Percentiles rank a stretch among this genome's conserved stretches.
Evolutionary conservation across 2,329 filamentous ascomycete genomes (phyloP).

Genomic region (Sporothrix inflata): DNA sequence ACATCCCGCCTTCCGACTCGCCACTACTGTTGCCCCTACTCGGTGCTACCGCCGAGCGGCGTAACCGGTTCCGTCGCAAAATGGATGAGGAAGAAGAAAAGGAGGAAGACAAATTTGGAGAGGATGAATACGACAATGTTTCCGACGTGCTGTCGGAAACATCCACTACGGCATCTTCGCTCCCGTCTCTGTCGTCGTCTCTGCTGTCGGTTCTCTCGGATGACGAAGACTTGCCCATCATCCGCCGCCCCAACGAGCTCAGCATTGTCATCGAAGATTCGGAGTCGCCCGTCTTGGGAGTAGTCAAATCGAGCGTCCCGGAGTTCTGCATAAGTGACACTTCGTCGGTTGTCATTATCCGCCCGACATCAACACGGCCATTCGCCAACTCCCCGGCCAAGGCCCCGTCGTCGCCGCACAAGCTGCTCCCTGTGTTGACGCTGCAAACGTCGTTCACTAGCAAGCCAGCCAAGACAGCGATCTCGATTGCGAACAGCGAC

Average conservation of each 20-base stretch:
- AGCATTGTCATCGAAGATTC: constrained; percentile 13
- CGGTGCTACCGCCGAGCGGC: constrained; percentile 13
- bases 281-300: not conserved
- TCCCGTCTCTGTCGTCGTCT: constrained; percentile 15
- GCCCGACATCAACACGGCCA: constrained; percentile 25
- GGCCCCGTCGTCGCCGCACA: constrained; percentile 36
- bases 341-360: not conserved
- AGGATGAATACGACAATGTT: constrained; percentile 3
- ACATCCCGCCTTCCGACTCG: not conserved
- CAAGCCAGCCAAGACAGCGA: not conserved
- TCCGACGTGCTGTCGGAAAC: constrained; percentile 16
- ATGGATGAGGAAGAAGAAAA: not conserved
- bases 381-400: constrained; percentile 32
- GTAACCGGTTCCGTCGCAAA: constrained; percentile 18
- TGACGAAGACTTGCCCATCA: not conserved
- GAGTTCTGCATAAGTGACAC: not conserved
- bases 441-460: constrained; percentile 48
- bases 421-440: constrained; percentile 10
- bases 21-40: constrained; percentile 18
- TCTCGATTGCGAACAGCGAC: not conserved
- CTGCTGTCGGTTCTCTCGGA: constrained; percentile 2
- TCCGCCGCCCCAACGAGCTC: constrained; percentile 2
- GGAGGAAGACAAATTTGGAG: not conserved
- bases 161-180: constrained; percentile 8
- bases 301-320: not conserved